These are phyloP conservation scores for Bryum argenteum DNA, from an alignment of 225 moss, liverwort and hornwort genomes.

Conservation along the genomic window DNA sequence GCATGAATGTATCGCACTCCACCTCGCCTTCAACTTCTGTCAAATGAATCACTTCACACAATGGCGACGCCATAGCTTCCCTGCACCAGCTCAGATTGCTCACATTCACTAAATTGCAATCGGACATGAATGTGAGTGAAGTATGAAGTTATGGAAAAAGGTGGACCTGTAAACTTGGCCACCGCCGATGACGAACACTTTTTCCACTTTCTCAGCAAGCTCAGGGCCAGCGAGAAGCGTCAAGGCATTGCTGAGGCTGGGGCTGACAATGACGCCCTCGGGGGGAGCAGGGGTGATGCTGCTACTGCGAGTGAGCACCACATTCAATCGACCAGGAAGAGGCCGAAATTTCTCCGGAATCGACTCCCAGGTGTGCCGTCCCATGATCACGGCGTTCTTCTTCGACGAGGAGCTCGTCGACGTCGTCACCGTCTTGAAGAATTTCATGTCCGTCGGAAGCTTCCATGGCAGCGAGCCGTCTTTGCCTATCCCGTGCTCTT, in stretches of 20 bases:
- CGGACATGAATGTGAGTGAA: too few relatives aligned
- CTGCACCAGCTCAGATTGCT: constrained; percentile 38
- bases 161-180: constrained; percentile 68
- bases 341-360: constrained; percentile 74
- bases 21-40: constrained; percentile 75
- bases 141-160: not conserved
- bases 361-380: constrained; percentile 76
- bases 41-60: constrained; percentile 76
- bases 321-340: constrained; percentile 74
- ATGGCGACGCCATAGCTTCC: constrained; percentile 70
- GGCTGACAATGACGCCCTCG: constrained; percentile 49
- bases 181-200: constrained; percentile 85
- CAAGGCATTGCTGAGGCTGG: constrained; percentile 61
- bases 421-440: constrained; percentile 69
- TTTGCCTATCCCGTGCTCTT: constrained; percentile 64
- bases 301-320: constrained; percentile 64
- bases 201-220: constrained; percentile 55
- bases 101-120: too few relatives aligned
- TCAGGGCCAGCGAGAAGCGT: constrained; percentile 52
- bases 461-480: constrained; percentile 74
- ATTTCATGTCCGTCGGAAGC: constrained; percentile 78
- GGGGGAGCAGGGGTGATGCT: constrained; percentile 6
- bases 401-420: constrained; percentile 43
- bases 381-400: constrained; percentile 89
- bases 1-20: constrained; percentile 75